Evolutionary conservation across 208 protist species (phyloP), one percentile per base, ranked within the genome.

Genomic region (Acanthamoeba sp.): DNA sequence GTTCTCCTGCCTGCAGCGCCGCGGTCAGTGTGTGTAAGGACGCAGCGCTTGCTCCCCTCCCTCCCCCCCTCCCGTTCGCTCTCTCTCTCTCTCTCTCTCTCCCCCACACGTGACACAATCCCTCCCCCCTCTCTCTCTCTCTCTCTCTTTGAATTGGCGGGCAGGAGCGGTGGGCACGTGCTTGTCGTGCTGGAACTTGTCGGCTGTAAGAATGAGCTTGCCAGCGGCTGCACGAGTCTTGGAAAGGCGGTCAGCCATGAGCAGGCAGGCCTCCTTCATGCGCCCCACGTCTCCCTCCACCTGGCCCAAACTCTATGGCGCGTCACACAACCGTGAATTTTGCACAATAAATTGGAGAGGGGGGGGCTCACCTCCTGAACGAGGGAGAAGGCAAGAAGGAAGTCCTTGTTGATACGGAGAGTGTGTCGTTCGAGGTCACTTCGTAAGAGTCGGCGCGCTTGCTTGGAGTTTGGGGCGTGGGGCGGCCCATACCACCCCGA

Each of bases 401-500:
- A 89, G 29, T 89, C 29, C 50, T 89, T 55, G 82, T 89, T 89
- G 40, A 64, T 45, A 27, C 9, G 29, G 18, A 89, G 82, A 0
- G 50, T 45, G 0, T 66, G 82, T 14, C 55, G 45, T 29, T 89
- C 82, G 29, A 89, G 45, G 16, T 64, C 50, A n/a, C 48, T 40
- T 16, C 82, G 82, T 1, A 89, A 38, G 50, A 69, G 45, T 24
- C 82, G 45, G 2, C 82, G 82, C 7, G 82, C 82, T 3, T 89
- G 50, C 32, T 57, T 66, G n/a, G 82, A 48, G 82, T 89, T 89
- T 20, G 24, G 50, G 82, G 16, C 7, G 73, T 82, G 73, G 32
- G 73, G 73, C 5, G 73, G 73, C 22, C 73, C 73, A 45, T 89
- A 89, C 82, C 82, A 89, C n/a, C 34, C 32, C 18, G 82, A 89